Evolutionary conservation across 2,329 filamentous ascomycete genomes (phyloP), one percentile per base, ranked within the genome.

Genomic region (Domatiomyces catenatus): DNA sequence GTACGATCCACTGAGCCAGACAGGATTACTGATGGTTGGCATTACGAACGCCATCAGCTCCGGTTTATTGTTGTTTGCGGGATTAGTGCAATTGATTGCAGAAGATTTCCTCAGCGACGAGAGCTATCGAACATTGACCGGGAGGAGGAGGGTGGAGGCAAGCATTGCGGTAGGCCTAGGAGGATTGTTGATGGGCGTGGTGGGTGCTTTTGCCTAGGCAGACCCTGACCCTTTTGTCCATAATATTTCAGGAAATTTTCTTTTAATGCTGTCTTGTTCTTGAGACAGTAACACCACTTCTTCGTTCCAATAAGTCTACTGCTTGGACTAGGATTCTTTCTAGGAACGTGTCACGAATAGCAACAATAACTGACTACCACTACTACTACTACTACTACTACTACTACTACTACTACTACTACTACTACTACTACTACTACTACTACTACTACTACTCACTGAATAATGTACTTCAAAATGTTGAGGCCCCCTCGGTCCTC

Each of bases 11-110:
- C 75, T 78, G 59, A 86, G 83, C 59, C 76, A 86, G 61, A 77
- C 80, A 0, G 86, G 87, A 0, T 67, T 93, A 46, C 69, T 93
- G 22, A 83, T 90, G 69, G 86, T 93, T 5, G 87, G 87, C 6
- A 79, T 89, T 62, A 92, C 90, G 75, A 93, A 94, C 61, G 86
- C 85, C 42, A 83, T 93, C 48, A 88, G 83, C 8, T 82, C 83
- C 48, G 87, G 87, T 0, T 70, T 94, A 48, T 67, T 94, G 24
- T 71, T 93, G 2, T 93, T 90, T 63, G 86, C 87, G 0, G 86
- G 85, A 0, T 69, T 94, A 44, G 87, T 93, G 3, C 86, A 94
- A 67, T 72, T 94, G 18, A 72, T 94, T 46, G 84, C 86, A 0
- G 86, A 93, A 66, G 87, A 94, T 60, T 93, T 93, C 59, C 62